Evolutionary conservation across 371 early-diverging fungal genomes (phyloP).

Genomic region (Batrachochytrium dendrobatidis): DNA sequence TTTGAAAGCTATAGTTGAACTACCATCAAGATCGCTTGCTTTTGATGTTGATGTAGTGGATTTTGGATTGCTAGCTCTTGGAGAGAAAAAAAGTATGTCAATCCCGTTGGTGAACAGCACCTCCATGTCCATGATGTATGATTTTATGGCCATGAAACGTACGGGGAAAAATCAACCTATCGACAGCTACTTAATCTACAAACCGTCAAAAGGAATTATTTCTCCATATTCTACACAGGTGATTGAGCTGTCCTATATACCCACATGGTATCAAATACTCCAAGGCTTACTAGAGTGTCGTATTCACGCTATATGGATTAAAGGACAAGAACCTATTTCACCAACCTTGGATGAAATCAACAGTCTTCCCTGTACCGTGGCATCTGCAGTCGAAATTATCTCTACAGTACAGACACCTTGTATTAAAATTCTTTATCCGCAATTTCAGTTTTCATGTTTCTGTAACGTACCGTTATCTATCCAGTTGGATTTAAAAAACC

Average conservation of each 20-base stretch:
- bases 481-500: slow-evolving; percentile 17
- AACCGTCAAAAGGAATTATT: slow-evolving; percentile 19
- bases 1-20: slow-evolving; percentile 16
- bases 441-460: slow-evolving; percentile 19
- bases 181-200: slow-evolving; percentile 5
- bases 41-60: slow-evolving; percentile 26
- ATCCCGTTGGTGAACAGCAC: slow-evolving; percentile 25
- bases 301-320: slow-evolving; percentile 11
- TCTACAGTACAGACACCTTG: slow-evolving; percentile 29
- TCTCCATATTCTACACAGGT: slow-evolving; percentile 8
- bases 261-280: slow-evolving; percentile 26
- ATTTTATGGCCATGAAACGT: neutral
- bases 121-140: neutral
- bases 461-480: slow-evolving; percentile 23
- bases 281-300: slow-evolving; percentile 20
- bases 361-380: neutral
- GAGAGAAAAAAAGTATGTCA: slow-evolving; percentile 11
- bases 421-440: slow-evolving; percentile 14
- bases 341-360: neutral
- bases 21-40: slow-evolving; percentile 17
- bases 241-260: slow-evolving; percentile 21
- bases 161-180: too few relatives aligned
- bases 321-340: too few relatives aligned
- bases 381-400: slow-evolving; percentile 20
- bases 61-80: slow-evolving; percentile 38